Percentiles rank a stretch among this genome's conserved stretches.
Evolutionary conservation across 2,329 filamentous ascomycete genomes (phyloP).

Genomic region (Zarea fungicola): DNA sequence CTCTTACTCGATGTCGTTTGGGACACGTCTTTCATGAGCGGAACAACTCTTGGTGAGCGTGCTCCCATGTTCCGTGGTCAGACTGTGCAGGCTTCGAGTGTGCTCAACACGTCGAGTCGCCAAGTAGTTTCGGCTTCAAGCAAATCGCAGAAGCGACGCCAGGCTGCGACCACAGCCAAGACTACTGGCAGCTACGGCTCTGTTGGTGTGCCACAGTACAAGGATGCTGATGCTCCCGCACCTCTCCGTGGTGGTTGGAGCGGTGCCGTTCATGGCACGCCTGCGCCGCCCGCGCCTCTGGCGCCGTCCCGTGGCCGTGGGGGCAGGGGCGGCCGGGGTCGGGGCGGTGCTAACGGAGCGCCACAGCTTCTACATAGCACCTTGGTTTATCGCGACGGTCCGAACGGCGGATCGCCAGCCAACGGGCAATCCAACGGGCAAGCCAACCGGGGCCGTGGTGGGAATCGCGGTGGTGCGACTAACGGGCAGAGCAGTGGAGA

Average conservation of each 20-base stretch:
- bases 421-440: conserved; percentile 21
- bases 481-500: conserved; percentile 17
- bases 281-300: too few relatives aligned
- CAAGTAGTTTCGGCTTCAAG: conserved; percentile 70
- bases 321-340: conserved; percentile 26
- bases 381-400: conserved; percentile 44
- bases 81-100: conserved; percentile 80
- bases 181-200: conserved; percentile 50
- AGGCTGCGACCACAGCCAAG: conserved; percentile 41
- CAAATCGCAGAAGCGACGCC: conserved; percentile 45
- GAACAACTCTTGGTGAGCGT: conserved; percentile 82
- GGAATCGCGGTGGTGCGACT: conserved; percentile 22
- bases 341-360: conserved; percentile 26
- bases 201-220: conserved; percentile 57
- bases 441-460: conserved; percentile 15
- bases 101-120: conserved; percentile 78
- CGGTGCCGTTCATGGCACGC: conserved; percentile 46
- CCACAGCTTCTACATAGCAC: conserved; percentile 47
- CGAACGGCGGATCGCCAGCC: conserved; percentile 21
- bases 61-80: conserved; percentile 92
- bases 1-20: conserved; percentile 88
- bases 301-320: too few relatives aligned
- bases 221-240: conserved; percentile 49
- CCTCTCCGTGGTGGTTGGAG: conserved; percentile 54
- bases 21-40: conserved; percentile 94